phyloP scores from a whole-genome alignment of 176 grass and related monocot species.

The Oryza glumipatula region DNA sequence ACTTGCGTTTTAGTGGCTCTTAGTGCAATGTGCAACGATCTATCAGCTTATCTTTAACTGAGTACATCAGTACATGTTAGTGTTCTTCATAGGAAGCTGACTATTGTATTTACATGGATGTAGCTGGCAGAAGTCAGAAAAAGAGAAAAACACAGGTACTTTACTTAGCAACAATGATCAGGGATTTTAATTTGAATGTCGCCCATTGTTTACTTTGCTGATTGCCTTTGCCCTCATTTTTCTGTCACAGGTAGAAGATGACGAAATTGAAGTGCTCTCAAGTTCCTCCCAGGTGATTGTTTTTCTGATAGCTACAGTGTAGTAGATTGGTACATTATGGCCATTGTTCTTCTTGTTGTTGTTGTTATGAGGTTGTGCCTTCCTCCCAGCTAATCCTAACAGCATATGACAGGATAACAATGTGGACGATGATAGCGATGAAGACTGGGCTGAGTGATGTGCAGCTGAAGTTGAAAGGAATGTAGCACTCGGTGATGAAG shows the following conservation, averaged over 20 bases:
- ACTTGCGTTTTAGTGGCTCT: background rate
- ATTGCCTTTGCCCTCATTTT: constrained; percentile 10
- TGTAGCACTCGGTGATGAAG: background rate
- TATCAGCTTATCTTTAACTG: constrained; percentile 9
- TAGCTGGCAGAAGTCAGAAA: constrained; percentile 45
- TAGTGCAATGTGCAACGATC: background rate
- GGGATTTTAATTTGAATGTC: constrained; percentile 6
- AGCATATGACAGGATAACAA: constrained; percentile 16
- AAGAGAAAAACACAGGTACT: constrained; percentile 57
- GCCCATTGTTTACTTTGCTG: constrained; percentile 10
- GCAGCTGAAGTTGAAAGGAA: background rate
- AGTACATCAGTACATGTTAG: background rate
- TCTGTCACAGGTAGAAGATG: constrained; percentile 48
- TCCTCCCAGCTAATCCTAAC: background rate
- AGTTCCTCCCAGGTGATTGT: constrained; percentile 52
- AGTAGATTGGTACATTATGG: background rate
- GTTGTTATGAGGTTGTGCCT: background rate
- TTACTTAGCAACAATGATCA: constrained; percentile 1
- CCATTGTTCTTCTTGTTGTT: background rate
- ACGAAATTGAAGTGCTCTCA: constrained; percentile 62
- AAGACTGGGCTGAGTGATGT: constrained; percentile 58
- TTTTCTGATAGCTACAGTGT: background rate
- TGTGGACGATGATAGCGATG: constrained; percentile 57
- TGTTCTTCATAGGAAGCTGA: constrained; percentile 31
- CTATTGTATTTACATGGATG: constrained; percentile 40